phyloP scores from a whole-genome alignment of 2,329 filamentous ascomycete species.

The Dothistroma pini region DNA sequence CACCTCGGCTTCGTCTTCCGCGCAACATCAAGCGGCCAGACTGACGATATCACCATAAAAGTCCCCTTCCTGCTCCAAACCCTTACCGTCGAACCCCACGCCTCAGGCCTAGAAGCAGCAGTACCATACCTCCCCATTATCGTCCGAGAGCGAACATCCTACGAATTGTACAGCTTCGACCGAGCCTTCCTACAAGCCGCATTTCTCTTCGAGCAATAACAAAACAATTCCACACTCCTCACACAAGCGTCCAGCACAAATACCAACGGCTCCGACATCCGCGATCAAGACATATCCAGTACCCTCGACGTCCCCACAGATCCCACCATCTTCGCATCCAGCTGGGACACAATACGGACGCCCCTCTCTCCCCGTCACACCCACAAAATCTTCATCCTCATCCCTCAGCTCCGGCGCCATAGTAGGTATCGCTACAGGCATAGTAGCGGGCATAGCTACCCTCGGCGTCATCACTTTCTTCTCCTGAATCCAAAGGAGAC shows the following conservation, averaged over 20 bases:
- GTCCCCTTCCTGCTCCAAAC: constrained; percentile 38
- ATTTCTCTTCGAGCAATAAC: constrained; percentile 43
- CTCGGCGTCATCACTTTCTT: neutral
- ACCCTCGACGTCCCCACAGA: neutral
- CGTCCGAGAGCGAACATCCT: neutral
- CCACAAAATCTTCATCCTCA: neutral
- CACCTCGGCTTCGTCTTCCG: constrained; percentile 43
- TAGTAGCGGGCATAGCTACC: neutral
- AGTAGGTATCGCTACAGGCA: neutral
- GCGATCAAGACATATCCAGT: neutral
- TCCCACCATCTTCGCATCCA: neutral
- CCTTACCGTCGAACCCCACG: constrained; percentile 35
- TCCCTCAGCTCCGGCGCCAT: neutral
- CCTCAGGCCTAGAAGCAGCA: neutral
- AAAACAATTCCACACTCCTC: constrained; percentile 35
- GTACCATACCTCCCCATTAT: constrained; percentile 1
- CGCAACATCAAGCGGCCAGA: constrained; percentile 22
- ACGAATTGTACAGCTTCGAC: constrained; percentile 36
- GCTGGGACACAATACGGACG: neutral
- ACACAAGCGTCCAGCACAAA: constrained; percentile 42
- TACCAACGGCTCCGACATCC: neutral
- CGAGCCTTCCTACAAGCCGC: constrained; percentile 48
- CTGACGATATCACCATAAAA: constrained; percentile 39
- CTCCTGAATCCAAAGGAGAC: neutral
- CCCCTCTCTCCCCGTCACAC: neutral